Conservation (phyloP, 805 yeast genomes). For the Tetrapisispora phaffii region DNA sequence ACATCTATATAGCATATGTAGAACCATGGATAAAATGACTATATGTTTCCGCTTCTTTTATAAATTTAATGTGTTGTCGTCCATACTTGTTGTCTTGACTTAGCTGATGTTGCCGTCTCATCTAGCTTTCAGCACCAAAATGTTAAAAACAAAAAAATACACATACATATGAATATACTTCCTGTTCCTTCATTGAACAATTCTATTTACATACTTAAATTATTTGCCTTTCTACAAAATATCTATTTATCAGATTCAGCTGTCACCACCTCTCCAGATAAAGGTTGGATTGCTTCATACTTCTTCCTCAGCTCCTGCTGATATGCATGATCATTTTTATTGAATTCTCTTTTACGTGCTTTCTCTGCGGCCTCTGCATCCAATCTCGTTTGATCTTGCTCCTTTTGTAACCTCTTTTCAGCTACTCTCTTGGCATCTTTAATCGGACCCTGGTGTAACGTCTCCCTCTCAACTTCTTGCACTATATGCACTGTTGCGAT, state of each 20-base stretch:
- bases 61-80: too few relatives aligned
- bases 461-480: constrained; percentile 61
- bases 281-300: constrained; percentile 52
- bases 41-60: too few relatives aligned
- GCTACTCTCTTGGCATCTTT: constrained; percentile 65
- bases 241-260: not conserved
- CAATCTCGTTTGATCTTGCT: constrained; percentile 14
- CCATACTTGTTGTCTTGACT: too few relatives aligned
- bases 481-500: constrained; percentile 60
- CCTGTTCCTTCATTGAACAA: not conserved
- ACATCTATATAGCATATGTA: too few relatives aligned
- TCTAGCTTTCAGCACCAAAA: too few relatives aligned
- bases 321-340: constrained; percentile 54
- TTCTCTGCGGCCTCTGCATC: constrained; percentile 19
- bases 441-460: constrained; percentile 72
- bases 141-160: too few relatives aligned
- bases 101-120: too few relatives aligned
- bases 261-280: constrained; percentile 38
- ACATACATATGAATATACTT: too few relatives aligned
- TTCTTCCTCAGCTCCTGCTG: constrained; percentile 52
- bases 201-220: not conserved
- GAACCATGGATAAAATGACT: too few relatives aligned
- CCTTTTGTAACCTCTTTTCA: constrained; percentile 31
- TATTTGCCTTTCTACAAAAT: not conserved
- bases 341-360: constrained; percentile 39